Evolutionary conservation across 129 eudicot genomes (phyloP), one percentile per base, ranked within the genome.

Genomic region (Saposhnikovia divaricata): DNA sequence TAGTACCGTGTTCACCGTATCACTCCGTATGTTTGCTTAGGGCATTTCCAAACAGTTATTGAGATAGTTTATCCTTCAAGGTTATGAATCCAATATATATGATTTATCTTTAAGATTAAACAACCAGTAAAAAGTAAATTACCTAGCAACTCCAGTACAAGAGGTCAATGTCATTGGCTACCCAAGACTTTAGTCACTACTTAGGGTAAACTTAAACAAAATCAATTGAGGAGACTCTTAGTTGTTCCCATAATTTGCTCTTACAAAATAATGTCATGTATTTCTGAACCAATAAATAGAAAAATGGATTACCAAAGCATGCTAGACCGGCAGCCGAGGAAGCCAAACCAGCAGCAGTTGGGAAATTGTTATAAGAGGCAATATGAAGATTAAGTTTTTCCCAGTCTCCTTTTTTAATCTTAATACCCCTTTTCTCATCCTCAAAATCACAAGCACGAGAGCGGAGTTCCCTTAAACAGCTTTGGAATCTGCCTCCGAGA

Each of bases 321-420:
- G 99, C 99, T 44, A 95, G 89, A 82, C 99, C 99, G 72, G 99
- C 99, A 78, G 99, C 99, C 0, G 99, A 95, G 78, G 99, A 95
- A 79, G 99, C 99, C 84, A 95, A 83, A 73, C 99, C 99, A 78
- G 99, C 99, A 81, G 99, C 99, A 47, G 99, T 95, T 2, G 99
- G 99, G 78, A 95, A 95, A 81, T 95, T 95, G 84, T 95, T 95
- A 75, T 90, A 92, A 1, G 99, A 95, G 86, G 96, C 99, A 85
- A 95, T 87, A 79, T 95, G 99, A 48, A 95, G 81, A 73, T 92
- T 96, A 59, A 95, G 90, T 34, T 90, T 90, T 79, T 89, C 84
- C 99, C 99, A 95, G 72, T 95, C 99, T 77, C 81, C 81, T 78
- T 95, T 95, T 65, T 90, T 82, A 13, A 95, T 92, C 75, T 87